Conservation (phyloP, 192 early-diverging fungal species). For the Spizellomyces punctatus region DNA sequence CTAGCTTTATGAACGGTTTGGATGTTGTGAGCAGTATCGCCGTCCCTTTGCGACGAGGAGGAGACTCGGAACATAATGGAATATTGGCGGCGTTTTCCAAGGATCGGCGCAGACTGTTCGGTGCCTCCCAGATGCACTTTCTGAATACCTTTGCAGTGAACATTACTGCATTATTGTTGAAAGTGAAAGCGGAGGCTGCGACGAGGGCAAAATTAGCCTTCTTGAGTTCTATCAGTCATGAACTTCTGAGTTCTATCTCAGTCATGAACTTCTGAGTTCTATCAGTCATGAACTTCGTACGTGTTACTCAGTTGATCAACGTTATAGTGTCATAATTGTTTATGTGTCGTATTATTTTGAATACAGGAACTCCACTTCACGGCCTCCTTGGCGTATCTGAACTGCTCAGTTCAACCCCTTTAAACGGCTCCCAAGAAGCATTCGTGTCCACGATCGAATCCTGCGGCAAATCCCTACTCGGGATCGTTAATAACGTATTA, state of each 20-base stretch:
- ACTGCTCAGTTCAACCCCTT: conserved; percentile 32
- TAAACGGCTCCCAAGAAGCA: conserved; percentile 33
- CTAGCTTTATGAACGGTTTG: conserved; percentile 7
- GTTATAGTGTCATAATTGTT: too few species aligned
- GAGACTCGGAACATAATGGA: conserved; percentile 4
- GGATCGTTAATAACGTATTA: conserved; percentile 45
- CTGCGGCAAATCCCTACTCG: conserved; percentile 37
- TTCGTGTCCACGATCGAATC: conserved; percentile 43
- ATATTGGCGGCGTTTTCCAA: conserved; percentile 32
- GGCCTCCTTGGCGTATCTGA: conserved; percentile 53
- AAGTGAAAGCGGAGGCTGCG: conserved; percentile 47
- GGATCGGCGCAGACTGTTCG: conserved; percentile 43
- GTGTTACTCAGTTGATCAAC: too few species aligned
- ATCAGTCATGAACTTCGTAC: not conserved
- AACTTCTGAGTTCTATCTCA: conserved; percentile 35
- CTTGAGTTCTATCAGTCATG: conserved; percentile 51
- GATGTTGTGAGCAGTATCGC: conserved; percentile 1
- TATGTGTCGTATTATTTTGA: too few species aligned
- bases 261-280: not conserved
- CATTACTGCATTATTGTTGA: conserved; percentile 45
- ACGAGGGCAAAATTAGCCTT: conserved; percentile 53
- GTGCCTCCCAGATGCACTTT: conserved; percentile 46
- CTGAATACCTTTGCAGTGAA: conserved; percentile 52
- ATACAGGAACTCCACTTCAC: conserved; percentile 49
- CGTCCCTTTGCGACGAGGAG: conserved; percentile 2